Base-by-base conservation (phyloP, 2,329 filamentous ascomycete genomes). In the Albophoma yamanashiensis region DNA sequence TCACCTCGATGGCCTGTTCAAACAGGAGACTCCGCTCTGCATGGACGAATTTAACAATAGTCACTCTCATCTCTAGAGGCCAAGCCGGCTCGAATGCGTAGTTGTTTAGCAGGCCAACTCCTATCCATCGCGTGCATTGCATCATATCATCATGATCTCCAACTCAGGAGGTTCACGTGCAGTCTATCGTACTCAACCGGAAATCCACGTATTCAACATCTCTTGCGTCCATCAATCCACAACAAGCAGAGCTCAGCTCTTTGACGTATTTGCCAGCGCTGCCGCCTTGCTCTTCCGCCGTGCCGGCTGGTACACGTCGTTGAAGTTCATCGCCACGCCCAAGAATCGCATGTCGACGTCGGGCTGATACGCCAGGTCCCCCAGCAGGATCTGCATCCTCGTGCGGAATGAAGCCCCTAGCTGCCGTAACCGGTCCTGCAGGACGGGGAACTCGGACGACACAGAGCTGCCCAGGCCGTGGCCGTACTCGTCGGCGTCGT, bases 321-420 rank as follows among this genome's bases (percentile, higher is more conserved):
- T 99, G 75, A 97, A 99, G 75, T 97, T 99, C 91, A 99, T 97
- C 47, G 94, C 90, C 55, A 97, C 92, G 45, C 91, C 94, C 65
- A 99, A 76, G 79, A 97, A 97, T 59, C 93, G 83, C 86, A 99
- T 91, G 73, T 99, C 94, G 58, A 92, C 87, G 72, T 99, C 94
- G 0, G 92, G 88, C 74, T 97, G 93, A 75, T 95, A 93, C 11
- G 91, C 89, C 64, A 99, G 74, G 72, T 99, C 95, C 17, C 94
- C 92, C 4, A 99, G 78, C 59, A 99, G 76, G 47, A 92, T 79
- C 71, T 91, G 91, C 56, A 97, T 82, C 36, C 89, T 84, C 1
- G 83, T 81, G 62, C 85, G 83, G 76, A 97, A 99, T 61, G 91
- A 89, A 15, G 80, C 78, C 12, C 89, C 87, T 14, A 97, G 80